Base-by-base conservation (phyloP, 495 filamentous ascomycete species). In the Xylaria sp. region DNA sequence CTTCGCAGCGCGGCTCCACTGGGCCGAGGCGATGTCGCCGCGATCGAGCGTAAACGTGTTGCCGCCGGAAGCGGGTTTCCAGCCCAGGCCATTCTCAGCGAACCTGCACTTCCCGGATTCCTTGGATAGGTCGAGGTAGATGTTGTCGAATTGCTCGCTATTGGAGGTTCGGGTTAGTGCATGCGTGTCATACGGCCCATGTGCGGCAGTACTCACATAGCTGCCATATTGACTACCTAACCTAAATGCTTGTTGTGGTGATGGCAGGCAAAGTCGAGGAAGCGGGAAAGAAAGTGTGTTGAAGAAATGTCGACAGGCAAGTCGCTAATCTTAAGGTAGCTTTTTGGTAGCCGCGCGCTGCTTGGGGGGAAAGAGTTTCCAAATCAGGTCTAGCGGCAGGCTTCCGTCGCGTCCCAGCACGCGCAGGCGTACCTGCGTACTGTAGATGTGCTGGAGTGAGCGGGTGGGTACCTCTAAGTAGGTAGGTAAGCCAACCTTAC, bases 1-100 rank as follows among this genome's bases (percentile, higher is more conserved):
- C 79, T 91, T 92, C 19, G 94, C 90, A 43, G 95, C 97, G 71
- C 94, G 89, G 82, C 94, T 98, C 97, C 97, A 99, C 77, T 98
- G 96, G 57, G 95, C 95, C 65, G 85, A 88, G 69, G 85, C 86
- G 71, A 98, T 91, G 78, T 97, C 93, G 78, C 86, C 89, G 74
- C 87, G 88, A 77, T 97, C 93, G 67, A 98, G 87, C 12, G 94
- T 97, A 80, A 97, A 98, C 68, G 93, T 93, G 52, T 98, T 95
- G 76, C 93, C 93, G 74, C 93, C 93, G 24, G 88, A 89, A 3
- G 90, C 88, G 19, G 95, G 93, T 79, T 94, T 96, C 97, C 97
- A 99, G 58, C 95, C 97, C 72, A 97, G 85, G 58, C 97, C 97
- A 64, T 88, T 93, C 71, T 97, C 95, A 52, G 93, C 94, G 74